Percentiles rank a stretch among this genome's conserved stretches.
These are phyloP conservation scores for Blakeslea trispora DNA, from an alignment of 371 early-diverging fungal genomes.

Conservation along the genomic window DNA sequence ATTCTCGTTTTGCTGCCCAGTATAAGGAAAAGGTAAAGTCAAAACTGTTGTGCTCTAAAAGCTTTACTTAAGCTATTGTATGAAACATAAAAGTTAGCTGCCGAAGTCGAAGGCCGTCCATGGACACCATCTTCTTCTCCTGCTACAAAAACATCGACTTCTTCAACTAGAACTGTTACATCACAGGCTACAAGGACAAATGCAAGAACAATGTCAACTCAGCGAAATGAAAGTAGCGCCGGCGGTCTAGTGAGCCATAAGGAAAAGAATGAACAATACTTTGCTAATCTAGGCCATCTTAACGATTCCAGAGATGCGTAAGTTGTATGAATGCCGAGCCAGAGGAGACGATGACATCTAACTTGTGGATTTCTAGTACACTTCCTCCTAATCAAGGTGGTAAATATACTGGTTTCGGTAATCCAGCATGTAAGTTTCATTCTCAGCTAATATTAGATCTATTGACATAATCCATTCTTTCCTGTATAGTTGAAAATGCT, in stretches of 20 bases:
- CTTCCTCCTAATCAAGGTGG: slow-evolving; percentile 94
- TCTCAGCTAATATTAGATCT: background rate
- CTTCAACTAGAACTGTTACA: slow-evolving; percentile 8
- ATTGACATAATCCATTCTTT: too few relatives aligned
- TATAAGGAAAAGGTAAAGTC: slow-evolving; percentile 85
- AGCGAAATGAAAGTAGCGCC: slow-evolving; percentile 4
- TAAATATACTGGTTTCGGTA: slow-evolving; percentile 90
- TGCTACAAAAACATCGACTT: slow-evolving; percentile 4
- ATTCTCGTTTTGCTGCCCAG: slow-evolving; percentile 80
- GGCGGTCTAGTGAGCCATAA: slow-evolving; percentile 19
- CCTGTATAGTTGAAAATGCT: slow-evolving; percentile 39
- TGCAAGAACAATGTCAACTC: slow-evolving; percentile 1
- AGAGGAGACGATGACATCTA: background rate
- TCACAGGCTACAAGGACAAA: background rate
- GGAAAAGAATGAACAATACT: slow-evolving; percentile 23
- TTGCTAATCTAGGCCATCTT: slow-evolving; percentile 23
- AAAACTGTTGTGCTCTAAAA: background rate
- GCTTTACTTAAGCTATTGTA: background rate
- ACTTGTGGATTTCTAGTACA: slow-evolving; percentile 43
- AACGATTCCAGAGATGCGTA: slow-evolving; percentile 26
- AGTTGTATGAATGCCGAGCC: slow-evolving; percentile 38
- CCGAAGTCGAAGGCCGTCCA: slow-evolving; percentile 73
- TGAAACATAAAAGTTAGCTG: slow-evolving; percentile 52
- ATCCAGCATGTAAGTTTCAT: slow-evolving; percentile 47
- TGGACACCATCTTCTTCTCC: slow-evolving; percentile 58